These are phyloP conservation scores for Stenogyne calaminthoides DNA, from an alignment of 305 asterid genomes.

Conservation along the genomic window DNA sequence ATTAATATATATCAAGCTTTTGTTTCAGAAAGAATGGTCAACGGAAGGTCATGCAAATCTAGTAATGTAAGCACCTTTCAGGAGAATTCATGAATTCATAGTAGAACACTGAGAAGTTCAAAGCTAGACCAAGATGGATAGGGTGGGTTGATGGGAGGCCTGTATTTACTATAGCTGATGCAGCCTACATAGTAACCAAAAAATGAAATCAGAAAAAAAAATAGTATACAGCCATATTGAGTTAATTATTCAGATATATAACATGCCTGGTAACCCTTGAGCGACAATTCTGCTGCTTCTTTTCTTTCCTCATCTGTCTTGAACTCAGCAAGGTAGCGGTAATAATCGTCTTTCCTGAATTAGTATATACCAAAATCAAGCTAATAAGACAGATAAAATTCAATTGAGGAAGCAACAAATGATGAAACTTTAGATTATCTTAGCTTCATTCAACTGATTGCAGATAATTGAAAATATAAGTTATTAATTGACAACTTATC, in stretches of 20 bases:
- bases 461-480: too few relatives aligned
- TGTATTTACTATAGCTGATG: slow-evolving; percentile 66
- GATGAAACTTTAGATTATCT: too few relatives aligned
- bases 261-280: too few relatives aligned
- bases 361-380: neutral
- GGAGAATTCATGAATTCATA: slow-evolving; percentile 94
- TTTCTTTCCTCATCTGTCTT: slow-evolving; percentile 60
- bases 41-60: neutral
- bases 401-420: too few relatives aligned
- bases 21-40: neutral
- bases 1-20: neutral
- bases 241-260: neutral
- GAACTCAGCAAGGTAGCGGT: slow-evolving; percentile 75
- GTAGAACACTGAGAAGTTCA: slow-evolving; percentile 90
- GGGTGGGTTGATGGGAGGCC: slow-evolving; percentile 94
- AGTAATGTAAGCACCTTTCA: slow-evolving; percentile 52
- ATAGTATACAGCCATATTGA: neutral
- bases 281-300: slow-evolving; percentile 69
- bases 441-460: too few relatives aligned
- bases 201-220: neutral
- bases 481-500: too few relatives aligned
- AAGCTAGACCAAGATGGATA: slow-evolving; percentile 85
- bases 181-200: slow-evolving; percentile 51
- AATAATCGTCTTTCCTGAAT: slow-evolving; percentile 82
- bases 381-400: too few relatives aligned